phyloP scores from a whole-genome alignment of 768 basidiomycete species.

The Suillus subaureus region DNA sequence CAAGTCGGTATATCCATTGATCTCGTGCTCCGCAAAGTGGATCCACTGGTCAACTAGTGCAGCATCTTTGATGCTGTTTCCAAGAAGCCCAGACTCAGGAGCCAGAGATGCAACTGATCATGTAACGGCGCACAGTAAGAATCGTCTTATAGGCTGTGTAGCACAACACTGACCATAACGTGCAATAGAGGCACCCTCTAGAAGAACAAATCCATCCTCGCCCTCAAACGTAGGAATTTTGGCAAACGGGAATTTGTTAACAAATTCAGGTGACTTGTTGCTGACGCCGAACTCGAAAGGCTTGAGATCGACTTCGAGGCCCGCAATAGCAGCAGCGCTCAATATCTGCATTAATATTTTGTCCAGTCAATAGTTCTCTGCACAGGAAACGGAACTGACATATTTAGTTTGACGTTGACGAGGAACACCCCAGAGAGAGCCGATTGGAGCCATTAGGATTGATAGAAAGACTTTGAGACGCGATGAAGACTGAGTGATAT shows the following conservation, averaged over 20 bases:
- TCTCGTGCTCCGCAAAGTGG: conserved; percentile 31
- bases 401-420: conserved; percentile 31
- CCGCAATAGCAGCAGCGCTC: conserved; percentile 27
- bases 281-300: conserved; percentile 26
- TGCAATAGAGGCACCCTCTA: conserved; percentile 32
- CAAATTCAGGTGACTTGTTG: conserved; percentile 29
- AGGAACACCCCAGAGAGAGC: conserved; percentile 29
- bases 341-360: conserved; percentile 23
- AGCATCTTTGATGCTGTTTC: conserved; percentile 22
- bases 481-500: neutral
- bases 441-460: conserved; percentile 26
- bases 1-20: conserved; percentile 24
- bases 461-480: neutral
- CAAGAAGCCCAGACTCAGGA: conserved; percentile 29
- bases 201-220: conserved; percentile 23
- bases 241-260: conserved; percentile 32
- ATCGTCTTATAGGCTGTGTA: neutral
- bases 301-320: conserved; percentile 28
- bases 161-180: conserved; percentile 23
- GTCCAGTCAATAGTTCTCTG: neutral
- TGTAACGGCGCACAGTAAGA: neutral
- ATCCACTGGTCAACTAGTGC: conserved; percentile 35
- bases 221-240: conserved; percentile 31
- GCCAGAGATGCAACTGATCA: conserved; percentile 24
- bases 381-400: conserved; percentile 18